Evolutionary conservation across 2,329 filamentous ascomycete genomes (phyloP), one percentile per base, ranked within the genome.

Genomic region (Bipolaris cookei): DNA sequence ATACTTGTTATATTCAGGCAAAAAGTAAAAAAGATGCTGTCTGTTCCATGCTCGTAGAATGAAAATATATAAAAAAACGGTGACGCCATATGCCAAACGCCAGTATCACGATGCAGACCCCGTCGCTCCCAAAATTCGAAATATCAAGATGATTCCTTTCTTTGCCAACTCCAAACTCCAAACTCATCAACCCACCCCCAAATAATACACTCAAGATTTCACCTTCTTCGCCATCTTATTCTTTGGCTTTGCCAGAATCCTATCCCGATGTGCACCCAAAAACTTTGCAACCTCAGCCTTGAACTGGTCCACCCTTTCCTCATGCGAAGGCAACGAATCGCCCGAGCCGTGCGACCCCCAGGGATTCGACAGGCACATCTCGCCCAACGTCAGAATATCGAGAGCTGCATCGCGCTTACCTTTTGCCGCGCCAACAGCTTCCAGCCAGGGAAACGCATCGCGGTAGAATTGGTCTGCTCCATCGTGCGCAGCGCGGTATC

Each of bases 391-490:
- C 16, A 74, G 23, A 16, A 73, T 3, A 14, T 74, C 66, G 4
- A 76, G 41, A 1, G 65, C 74, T 6, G 69, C 74, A 53, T 76
- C 73, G 3, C 54, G 16, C 25, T 61, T 68, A 2, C 70, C 67
- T 43, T 66, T 73, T 3, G 63, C 64, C 10, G 47, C 44, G 2
- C 65, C 73, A 8, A 75, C 60, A 0, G 69, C 70, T 41, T 78
- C 76, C 6, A 78, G 58, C 74, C 73, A 77, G 3, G 69, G 66
- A 28, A 75, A 75, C 0, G 67, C 73, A 42, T 76, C 69, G 7
- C 74, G 75, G 45, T 76, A 78, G 30, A 77, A 47, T 21, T 70
- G 66, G 8, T 64, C 66, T 1, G 74, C 74, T 4, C 62, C 51
- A 6, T 37, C 8, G 32, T 62, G 62, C 0, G 59, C 11, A 0